phyloP scores from a whole-genome alignment of 2,329 filamentous ascomycete genomes.

The Dothistroma pini region DNA sequence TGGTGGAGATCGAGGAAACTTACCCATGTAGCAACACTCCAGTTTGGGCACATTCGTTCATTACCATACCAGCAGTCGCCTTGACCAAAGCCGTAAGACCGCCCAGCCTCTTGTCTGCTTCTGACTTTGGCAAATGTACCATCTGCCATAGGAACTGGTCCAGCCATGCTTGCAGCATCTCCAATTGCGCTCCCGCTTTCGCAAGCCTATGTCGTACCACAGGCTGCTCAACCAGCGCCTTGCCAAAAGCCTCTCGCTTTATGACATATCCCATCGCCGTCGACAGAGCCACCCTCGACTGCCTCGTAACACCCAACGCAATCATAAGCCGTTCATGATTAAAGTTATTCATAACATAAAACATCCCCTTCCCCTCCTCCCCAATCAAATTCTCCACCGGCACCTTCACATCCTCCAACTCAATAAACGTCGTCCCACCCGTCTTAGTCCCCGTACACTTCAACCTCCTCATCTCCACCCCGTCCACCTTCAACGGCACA shows the following conservation, averaged over 20 bases:
- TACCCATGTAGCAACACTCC: constrained; percentile 65
- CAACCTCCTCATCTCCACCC: constrained; percentile 63
- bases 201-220: constrained; percentile 68
- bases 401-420: constrained; percentile 68
- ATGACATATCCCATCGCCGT: constrained; percentile 60
- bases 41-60: constrained; percentile 65
- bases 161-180: constrained; percentile 67
- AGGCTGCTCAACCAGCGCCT: constrained; percentile 66
- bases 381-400: constrained; percentile 67
- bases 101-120: constrained; percentile 60
- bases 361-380: constrained; percentile 67
- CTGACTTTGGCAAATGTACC: constrained; percentile 54
- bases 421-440: constrained; percentile 69
- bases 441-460: constrained; percentile 61
- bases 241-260: constrained; percentile 63
- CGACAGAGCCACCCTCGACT: constrained; percentile 57
- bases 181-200: constrained; percentile 63
- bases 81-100: constrained; percentile 70
- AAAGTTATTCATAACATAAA: constrained; percentile 46
- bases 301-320: constrained; percentile 58
- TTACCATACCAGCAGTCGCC: constrained; percentile 65
- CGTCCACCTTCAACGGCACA: constrained; percentile 46
- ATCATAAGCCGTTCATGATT: constrained; percentile 55
- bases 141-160: constrained; percentile 67
- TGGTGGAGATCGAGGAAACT: not conserved